Base-by-base conservation (phyloP, 306 rosid genomes). In the Prinsepia uniflora region DNA sequence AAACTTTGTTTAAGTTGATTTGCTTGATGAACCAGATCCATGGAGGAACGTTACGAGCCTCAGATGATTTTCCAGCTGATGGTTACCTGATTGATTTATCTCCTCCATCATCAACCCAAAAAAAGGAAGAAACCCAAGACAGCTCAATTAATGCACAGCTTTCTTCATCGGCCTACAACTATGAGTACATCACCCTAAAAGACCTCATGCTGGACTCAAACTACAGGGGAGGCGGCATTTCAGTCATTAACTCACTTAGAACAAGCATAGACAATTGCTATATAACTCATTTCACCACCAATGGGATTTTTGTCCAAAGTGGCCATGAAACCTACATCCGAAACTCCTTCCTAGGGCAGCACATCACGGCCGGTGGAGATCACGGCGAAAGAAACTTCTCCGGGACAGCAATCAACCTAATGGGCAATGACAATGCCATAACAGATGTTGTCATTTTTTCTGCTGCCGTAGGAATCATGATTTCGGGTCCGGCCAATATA, bases 311-410 rank as follows among this genome's bases (percentile, higher is more conserved):
- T 11, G 96, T 91, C 63, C 82, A 71, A 42, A 65, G 86, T 44
- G 99, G 99, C 34, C 97, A 94, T 54, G 99, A 94, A 73, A 91
- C 99, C 68, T 86, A 80, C 86, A 94, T 94, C 64, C 76, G 94
- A 0, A 87, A 79, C 82, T 77, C 96, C 57, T 94, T 89, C 82
- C 86, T 94, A 18, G 99, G 99, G 43, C 99, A 91, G 30, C 97
- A 91, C 75, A 83, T 89, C 74, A 94, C 97, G 3, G 99, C 97
- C 0, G 99, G 99, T 0, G 87, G 79, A 0, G 92, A 90, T 78
- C 75, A 55, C 0, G 72, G 72, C 0, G 97, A 94, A 65, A 80
- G 85, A 18, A 77, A 79, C 78, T 94, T 94, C 76, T 83, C 96
- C 0, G 97, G 99, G 13, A 94, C 89, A 0, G 99, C 84, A 15